Conservation (phyloP, 78 protist species). For the Dictyostelium firmibasis region DNA sequence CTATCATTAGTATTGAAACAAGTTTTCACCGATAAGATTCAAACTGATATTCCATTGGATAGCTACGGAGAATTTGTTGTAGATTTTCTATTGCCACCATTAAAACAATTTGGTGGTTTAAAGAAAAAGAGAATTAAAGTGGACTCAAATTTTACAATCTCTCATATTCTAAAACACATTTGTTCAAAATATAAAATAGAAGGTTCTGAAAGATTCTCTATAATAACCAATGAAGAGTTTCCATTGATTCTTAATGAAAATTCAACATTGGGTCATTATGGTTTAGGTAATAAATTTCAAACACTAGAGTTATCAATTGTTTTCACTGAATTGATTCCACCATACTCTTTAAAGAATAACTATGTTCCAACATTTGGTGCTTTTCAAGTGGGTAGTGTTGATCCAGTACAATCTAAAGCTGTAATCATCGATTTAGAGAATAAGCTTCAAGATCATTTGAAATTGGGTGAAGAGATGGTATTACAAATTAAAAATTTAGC, state of each 20-base stretch:
- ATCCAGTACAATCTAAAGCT: conserved; percentile 17
- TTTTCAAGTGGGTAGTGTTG: conserved; percentile 37
- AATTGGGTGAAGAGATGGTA: conserved; percentile 39
- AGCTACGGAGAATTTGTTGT: conserved; percentile 24
- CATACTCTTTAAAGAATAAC: conserved; percentile 17
- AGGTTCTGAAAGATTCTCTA: conserved; percentile 17
- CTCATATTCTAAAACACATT: conserved; percentile 5
- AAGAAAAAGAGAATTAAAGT: conserved; percentile 70
- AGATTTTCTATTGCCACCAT: conserved; percentile 61
- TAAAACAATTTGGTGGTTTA: conserved; percentile 61
- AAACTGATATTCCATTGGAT: not conserved
- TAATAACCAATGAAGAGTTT: conserved; percentile 50
- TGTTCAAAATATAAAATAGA: conserved; percentile 63
- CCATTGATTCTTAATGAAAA: conserved; percentile 32
- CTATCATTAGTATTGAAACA: conserved; percentile 7
- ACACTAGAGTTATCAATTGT: conserved; percentile 33
- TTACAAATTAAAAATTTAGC: conserved; percentile 26
- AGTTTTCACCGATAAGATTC: not conserved
- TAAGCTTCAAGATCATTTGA: conserved; percentile 6
- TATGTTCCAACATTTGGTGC: conserved; percentile 30
- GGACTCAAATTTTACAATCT: conserved; percentile 17
- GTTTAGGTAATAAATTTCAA: conserved; percentile 22
- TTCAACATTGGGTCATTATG: conserved; percentile 58
- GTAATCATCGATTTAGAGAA: conserved; percentile 46
- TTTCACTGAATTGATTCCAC: conserved; percentile 66